Conservation (phyloP, 2,329 filamentous ascomycete genomes). For the Aspergillus sp. region DNA sequence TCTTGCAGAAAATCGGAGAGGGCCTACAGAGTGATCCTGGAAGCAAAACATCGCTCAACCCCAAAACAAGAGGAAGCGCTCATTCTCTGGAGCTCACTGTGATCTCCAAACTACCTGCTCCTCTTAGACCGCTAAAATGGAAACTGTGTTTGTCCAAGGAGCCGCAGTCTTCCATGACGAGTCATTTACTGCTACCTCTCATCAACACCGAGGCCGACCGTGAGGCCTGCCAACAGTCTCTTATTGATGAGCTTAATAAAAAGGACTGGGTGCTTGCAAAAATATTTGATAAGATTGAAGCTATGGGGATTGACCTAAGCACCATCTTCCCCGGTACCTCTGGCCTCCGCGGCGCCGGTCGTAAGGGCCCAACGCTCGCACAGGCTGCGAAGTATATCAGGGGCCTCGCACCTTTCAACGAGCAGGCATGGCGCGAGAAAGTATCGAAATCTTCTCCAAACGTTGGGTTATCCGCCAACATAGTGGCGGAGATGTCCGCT, state of each 20-base stretch:
- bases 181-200: slow-evolving; percentile 54
- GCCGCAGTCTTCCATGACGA: slow-evolving; percentile 43
- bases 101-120: slow-evolving; percentile 52
- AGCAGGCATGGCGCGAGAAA: slow-evolving; percentile 45
- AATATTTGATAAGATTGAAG: slow-evolving; percentile 59
- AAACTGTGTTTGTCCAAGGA: slow-evolving; percentile 46
- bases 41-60: slow-evolving; percentile 33
- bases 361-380: slow-evolving; percentile 47
- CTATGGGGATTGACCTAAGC: slow-evolving; percentile 55
- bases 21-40: slow-evolving; percentile 41
- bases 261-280: slow-evolving; percentile 62
- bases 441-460: slow-evolving; percentile 18
- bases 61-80: slow-evolving; percentile 28
- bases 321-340: slow-evolving; percentile 57
- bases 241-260: slow-evolving; percentile 52
- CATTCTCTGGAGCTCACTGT: slow-evolving; percentile 46
- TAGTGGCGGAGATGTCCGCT: slow-evolving; percentile 26
- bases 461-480: slow-evolving; percentile 23
- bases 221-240: slow-evolving; percentile 47
- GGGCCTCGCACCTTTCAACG: slow-evolving; percentile 56
- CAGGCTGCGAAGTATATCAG: slow-evolving; percentile 56
- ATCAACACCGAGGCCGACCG: slow-evolving; percentile 50
- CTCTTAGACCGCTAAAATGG: slow-evolving; percentile 56
- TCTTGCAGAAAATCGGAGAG: slow-evolving; percentile 56
- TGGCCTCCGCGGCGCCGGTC: slow-evolving; percentile 42